These are phyloP conservation scores for Nidularia pulvinata DNA, from an alignment of 768 basidiomycete genomes.

Conservation along the genomic window DNA sequence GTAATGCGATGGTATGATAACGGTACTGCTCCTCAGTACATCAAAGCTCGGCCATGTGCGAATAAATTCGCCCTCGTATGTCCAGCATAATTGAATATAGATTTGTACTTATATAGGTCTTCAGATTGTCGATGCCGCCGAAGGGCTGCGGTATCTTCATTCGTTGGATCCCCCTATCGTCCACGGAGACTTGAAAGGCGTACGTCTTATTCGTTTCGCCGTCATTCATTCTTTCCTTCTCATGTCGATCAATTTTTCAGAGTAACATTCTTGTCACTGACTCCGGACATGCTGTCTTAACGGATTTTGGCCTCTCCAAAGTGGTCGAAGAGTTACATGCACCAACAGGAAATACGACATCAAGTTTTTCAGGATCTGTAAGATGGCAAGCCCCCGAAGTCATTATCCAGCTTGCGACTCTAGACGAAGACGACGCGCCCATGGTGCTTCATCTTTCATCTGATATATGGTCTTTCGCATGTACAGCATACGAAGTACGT, in stretches of 20 bases:
- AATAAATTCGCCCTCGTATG: no score
- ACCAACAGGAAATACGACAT: constrained; percentile 24
- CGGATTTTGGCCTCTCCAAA: constrained; percentile 43
- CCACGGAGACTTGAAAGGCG: no score
- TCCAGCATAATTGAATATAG: no score
- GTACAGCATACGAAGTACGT: constrained; percentile 29
- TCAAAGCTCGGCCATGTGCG: no score
- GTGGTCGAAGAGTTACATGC: constrained; percentile 24
- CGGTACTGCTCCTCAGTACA: no score
- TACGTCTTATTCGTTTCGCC: no score
- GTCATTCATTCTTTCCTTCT: no score
- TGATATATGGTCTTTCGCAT: constrained; percentile 33
- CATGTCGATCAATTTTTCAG: constrained; percentile 12
- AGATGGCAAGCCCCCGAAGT: constrained; percentile 33
- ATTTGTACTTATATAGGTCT: no score
- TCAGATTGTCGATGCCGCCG: no score
- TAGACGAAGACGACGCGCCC: constrained; percentile 15
- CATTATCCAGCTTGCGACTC: constrained; percentile 1
- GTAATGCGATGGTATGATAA: no score
- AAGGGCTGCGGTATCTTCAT: no score
- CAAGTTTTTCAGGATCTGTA: constrained; percentile 22
- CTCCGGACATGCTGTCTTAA: constrained; percentile 34
- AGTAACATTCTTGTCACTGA: constrained; percentile 44
- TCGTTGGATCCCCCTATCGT: no score
- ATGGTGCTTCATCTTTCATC: constrained; percentile 16